Conservation (phyloP, 768 basidiomycete genomes). For the Galerina marginata region DNA sequence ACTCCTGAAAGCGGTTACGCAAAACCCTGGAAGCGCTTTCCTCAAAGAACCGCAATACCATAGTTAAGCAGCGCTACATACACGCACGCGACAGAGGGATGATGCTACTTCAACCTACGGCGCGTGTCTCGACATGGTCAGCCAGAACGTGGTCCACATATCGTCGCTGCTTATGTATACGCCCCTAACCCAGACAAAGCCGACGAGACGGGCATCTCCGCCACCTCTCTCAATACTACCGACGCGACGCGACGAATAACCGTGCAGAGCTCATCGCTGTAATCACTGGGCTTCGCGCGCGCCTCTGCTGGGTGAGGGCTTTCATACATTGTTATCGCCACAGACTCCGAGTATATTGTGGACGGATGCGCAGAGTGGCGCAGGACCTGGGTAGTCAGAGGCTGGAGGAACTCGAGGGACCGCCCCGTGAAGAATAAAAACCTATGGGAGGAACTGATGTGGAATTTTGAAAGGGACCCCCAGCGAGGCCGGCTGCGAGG, state of each 20-base stretch:
- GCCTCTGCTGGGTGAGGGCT: conserved; percentile 12
- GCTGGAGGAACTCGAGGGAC: neutral
- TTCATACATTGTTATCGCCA: conserved; percentile 16
- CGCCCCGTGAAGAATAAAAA: neutral
- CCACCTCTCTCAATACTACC: neutral
- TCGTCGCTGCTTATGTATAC: neutral
- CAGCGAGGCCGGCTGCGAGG: neutral
- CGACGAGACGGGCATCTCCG: neutral
- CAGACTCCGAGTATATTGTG: conserved; percentile 19
- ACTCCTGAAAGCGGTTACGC: neutral
- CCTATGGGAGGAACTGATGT: neutral
- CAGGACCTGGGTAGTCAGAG: neutral
- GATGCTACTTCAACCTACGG: neutral
- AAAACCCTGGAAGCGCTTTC: neutral
- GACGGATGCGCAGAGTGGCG: conserved; percentile 11
- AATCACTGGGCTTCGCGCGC: neutral
- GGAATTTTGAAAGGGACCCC: neutral
- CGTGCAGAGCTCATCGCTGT: conserved; percentile 18
- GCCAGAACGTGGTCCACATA: neutral
- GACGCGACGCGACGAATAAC: conserved; percentile 6
- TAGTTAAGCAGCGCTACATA: neutral
- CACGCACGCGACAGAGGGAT: neutral
- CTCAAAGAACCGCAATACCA: neutral
- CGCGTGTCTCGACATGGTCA: neutral
- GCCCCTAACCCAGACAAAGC: neutral